These are phyloP conservation scores for Colletotrichum truncatum DNA, from an alignment of 2,329 filamentous ascomycete genomes.

Conservation along the genomic window DNA sequence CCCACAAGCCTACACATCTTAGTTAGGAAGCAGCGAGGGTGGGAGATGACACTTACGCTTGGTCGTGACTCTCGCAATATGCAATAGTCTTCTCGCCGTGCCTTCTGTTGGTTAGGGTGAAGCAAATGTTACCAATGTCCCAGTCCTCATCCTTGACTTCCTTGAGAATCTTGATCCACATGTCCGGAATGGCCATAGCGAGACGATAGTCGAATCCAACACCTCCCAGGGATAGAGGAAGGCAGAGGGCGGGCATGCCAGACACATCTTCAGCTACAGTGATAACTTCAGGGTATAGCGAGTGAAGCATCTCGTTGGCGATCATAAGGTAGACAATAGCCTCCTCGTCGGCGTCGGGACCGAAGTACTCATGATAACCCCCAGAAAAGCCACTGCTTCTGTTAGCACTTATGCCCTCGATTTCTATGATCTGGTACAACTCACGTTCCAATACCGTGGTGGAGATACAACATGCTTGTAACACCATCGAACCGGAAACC, in stretches of 20 bases:
- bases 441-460: constrained; percentile 97
- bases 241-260: constrained; percentile 96
- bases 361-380: constrained; percentile 98
- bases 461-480: constrained; percentile 96
- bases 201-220: constrained; percentile 97
- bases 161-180: constrained; percentile 99
- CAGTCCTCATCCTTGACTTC: constrained; percentile 91
- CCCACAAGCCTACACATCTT: constrained; percentile 77
- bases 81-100: constrained; percentile 99
- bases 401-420: constrained; percentile 34
- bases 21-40: background rate
- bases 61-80: constrained; percentile 96
- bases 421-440: constrained; percentile 45
- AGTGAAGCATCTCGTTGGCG: constrained; percentile 94
- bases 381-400: constrained; percentile 87
- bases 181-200: constrained; percentile 96
- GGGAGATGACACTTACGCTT: constrained; percentile 74
- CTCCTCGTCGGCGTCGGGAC: constrained; percentile 87
- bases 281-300: constrained; percentile 86
- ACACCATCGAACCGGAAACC: constrained; percentile 98
- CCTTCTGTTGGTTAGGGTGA: constrained; percentile 89
- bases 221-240: constrained; percentile 85
- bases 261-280: constrained; percentile 98
- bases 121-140: constrained; percentile 87
- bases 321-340: constrained; percentile 95